phyloP scores from a whole-genome alignment of 257 asterid species.

The Thymus quinquecostatus region DNA sequence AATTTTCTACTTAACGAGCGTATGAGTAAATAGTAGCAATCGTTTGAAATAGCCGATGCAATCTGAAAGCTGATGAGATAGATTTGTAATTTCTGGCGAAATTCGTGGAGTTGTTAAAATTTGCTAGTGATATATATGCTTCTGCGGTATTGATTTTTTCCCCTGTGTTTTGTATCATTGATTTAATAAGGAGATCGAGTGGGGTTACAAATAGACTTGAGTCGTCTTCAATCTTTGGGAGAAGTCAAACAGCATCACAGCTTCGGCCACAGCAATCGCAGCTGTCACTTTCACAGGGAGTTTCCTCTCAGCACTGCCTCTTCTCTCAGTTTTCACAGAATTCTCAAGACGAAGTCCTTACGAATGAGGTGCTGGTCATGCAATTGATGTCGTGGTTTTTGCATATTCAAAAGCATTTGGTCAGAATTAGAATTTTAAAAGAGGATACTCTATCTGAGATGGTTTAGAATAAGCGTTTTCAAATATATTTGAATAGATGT shows the following conservation, averaged over 20 bases:
- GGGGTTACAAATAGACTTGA: slow-evolving; percentile 53
- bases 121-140: neutral
- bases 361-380: slow-evolving; percentile 47
- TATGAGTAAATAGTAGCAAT: too few relatives aligned
- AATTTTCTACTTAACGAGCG: neutral
- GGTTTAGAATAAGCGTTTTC: neutral
- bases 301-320: slow-evolving; percentile 79
- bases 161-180: slow-evolving; percentile 4
- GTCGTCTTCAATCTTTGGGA: slow-evolving; percentile 58
- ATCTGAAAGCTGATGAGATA: too few relatives aligned
- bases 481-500: slow-evolving; percentile 15
- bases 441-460: slow-evolving; percentile 19
- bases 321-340: slow-evolving; percentile 89
- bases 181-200: slow-evolving; percentile 58
- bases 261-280: slow-evolving; percentile 63
- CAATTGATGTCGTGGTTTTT: slow-evolving; percentile 19
- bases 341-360: slow-evolving; percentile 71
- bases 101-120: neutral
- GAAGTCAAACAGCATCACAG: slow-evolving; percentile 56
- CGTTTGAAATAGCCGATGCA: too few relatives aligned
- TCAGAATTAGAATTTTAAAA: neutral
- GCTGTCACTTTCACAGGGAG: slow-evolving; percentile 79
- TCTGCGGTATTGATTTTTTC: slow-evolving; percentile 19
- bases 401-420: neutral
- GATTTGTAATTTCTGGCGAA: neutral